Evolutionary conservation across 2,329 filamentous ascomycete species (phyloP), one percentile per base, ranked within the genome.

Genomic region (Trichoderma guizhouense): DNA sequence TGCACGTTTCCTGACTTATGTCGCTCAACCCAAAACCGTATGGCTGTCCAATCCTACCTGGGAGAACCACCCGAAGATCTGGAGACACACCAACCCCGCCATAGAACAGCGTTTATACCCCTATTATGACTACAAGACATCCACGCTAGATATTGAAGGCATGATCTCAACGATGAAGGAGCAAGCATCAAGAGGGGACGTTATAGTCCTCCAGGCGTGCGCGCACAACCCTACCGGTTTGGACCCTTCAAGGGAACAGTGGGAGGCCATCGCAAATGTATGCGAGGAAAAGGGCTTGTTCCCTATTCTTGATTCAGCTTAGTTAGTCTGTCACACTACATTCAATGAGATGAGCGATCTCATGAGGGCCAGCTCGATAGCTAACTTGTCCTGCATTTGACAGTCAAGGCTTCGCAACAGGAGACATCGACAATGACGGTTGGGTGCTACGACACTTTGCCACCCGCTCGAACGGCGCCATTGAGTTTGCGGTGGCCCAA

Each of bases 11-110:
- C 64, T 81, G 3, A 43, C 74, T 5, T 34, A 69, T 11, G 81
- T 72, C 64, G 73, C 15, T 34, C 65, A 21, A 7, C 65, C 65
- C 21, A 28, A 32, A 32, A 60, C 65, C 5, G 51, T 69, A 11
- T 69, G 65, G 65, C 58, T 69, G 24, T 73, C 74, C 4, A 61
- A 73, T 21, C 74, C 74, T 24, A 71, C 72, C 4, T 76, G 74
- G 74, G 95, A 86, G 86, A 97, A 81, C 71, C 80, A 66, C 21
- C 18, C 30, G 4, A 43, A 66, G 15, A 78, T 82, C 47, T 83
- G 79, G 77, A 72, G 76, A 15, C 69, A 75, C 3, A 75, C 73
- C 2, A 77, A 68, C 2, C 70, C 76, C 0, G 39, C 53, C 3
- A 73, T 82, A 9, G 68, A 73, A 15, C 73, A 71, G 21, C 65